Evolutionary conservation across 1,284 basidiomycete genomes (phyloP), one percentile per base, ranked within the genome.

Genomic region (Trichosporon sp.): DNA sequence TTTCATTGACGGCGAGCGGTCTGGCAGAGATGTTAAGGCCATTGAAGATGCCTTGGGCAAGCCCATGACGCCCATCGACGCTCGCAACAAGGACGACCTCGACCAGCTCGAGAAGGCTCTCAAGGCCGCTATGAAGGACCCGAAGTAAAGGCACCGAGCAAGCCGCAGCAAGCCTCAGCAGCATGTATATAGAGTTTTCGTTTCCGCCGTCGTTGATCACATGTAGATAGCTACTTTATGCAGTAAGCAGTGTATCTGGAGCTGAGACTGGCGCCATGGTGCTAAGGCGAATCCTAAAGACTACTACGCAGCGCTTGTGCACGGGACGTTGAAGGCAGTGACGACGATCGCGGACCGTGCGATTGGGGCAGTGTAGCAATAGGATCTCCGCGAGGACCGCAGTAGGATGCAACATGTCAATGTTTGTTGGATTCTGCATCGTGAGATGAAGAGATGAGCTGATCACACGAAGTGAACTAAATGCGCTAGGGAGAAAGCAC

Each of bases 1-100:
- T 78, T 97, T 97, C 74, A 92, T 95, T 21, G 91, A 95, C 77
- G 88, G 96, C 81, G 84, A 87, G 74, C 83, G 83, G 77, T 93
- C 92, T 7, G 91, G 88, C 86, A 69, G 85, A 70, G 89, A 94
- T 76, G 93, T 96, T 86, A 85, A 92, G 71, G 83, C 85, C 73
- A 94, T 96, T 66, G 89, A 93, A 81, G 83, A 86, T 69, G 84
- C 84, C 1, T 85, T 92, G 1, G 88, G 89, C 25, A 88, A 85
- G 61, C 68, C 62, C 11, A 78, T 79, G 75, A 75, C 73, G 69
- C 65, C 64, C 62, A 79, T 79, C 60, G 71, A 78, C 59, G 74
- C 73, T 21, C 68, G 29, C 32, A 72, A 66, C 59, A 36, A 56
- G 23, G 63, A 66, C 10, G 76, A 79, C 69, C 59, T 79, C n/a